phyloP scores from a whole-genome alignment of 2,329 filamentous ascomycete species.

The Polytolypa hystricis region DNA sequence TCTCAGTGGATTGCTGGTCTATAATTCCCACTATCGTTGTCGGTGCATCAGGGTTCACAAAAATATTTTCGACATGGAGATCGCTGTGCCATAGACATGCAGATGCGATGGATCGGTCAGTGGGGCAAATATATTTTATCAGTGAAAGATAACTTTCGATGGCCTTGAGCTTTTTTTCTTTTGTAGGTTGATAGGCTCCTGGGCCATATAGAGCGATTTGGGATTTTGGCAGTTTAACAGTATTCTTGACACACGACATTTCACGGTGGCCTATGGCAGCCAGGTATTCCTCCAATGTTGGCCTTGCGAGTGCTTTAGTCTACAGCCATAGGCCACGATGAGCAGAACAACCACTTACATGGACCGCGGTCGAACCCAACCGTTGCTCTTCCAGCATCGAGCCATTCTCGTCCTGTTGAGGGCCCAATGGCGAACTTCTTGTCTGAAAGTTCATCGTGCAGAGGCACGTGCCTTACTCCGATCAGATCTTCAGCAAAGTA shows the following conservation, averaged over 20 bases:
- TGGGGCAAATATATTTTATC: not conserved
- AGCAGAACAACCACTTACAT: slow-evolving; percentile 5
- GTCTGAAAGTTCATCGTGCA: slow-evolving; percentile 1
- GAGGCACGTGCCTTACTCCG: slow-evolving; percentile 22
- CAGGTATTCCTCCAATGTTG: slow-evolving; percentile 18
- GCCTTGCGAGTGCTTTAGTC: not conserved
- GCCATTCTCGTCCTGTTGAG: slow-evolving; percentile 18
- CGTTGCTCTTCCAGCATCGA: slow-evolving; percentile 11
- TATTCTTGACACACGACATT: slow-evolving; percentile 18
- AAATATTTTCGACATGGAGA: slow-evolving; percentile 21
- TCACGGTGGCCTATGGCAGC: slow-evolving; percentile 23
- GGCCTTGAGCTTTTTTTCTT: slow-evolving; percentile 11
- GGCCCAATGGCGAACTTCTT: slow-evolving; percentile 18
- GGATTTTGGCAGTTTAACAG: slow-evolving; percentile 18
- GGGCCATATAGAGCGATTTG: slow-evolving; percentile 25
- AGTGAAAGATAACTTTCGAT: slow-evolving; percentile 2
- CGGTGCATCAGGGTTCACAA: slow-evolving; percentile 17
- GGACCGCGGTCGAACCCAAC: slow-evolving; percentile 2
- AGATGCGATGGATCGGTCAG: slow-evolving; percentile 1
- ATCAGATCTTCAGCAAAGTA: slow-evolving; percentile 9
- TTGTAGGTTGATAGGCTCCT: slow-evolving; percentile 24
- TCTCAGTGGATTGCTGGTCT: slow-evolving; percentile 21
- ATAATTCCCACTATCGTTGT: slow-evolving; percentile 20
- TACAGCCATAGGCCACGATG: slow-evolving; percentile 5
- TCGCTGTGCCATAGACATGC: slow-evolving; percentile 23